Evolutionary conservation across 352 stramenopile species (phyloP).

Genomic region (Saprolegnia parasitica): DNA sequence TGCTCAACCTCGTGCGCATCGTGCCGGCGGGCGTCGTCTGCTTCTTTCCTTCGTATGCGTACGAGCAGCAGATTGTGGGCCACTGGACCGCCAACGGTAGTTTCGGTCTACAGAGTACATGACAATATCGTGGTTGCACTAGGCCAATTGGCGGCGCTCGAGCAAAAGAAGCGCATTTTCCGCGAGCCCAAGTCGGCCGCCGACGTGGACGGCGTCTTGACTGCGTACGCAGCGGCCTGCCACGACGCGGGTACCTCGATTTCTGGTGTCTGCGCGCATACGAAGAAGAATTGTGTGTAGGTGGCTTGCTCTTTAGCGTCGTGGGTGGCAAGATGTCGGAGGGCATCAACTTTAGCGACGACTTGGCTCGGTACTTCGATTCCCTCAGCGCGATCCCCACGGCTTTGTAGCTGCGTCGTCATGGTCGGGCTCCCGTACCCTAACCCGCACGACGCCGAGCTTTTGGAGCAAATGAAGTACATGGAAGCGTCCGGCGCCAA

Average conservation of each 20-base stretch:
- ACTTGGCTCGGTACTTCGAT: conserved; percentile 78
- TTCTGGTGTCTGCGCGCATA: not conserved
- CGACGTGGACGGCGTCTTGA: conserved; percentile 88
- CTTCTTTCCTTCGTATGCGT: conserved; percentile 97
- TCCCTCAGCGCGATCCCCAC: not conserved
- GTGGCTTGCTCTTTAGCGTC: conserved; percentile 93
- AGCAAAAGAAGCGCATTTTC: conserved; percentile 89
- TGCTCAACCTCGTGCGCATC: conserved; percentile 88
- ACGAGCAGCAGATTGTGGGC: conserved; percentile 86
- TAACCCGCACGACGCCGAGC: conserved; percentile 93
- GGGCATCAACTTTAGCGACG: conserved; percentile 99
- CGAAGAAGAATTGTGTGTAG: conserved; percentile 23
- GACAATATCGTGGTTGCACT: not conserved
- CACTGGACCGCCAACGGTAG: conserved; percentile 79
- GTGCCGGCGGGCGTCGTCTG: conserved; percentile 95
- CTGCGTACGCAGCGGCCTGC: conserved; percentile 75
- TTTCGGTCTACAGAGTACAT: not conserved
- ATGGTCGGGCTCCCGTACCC: conserved; percentile 98
- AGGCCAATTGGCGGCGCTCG: conserved; percentile 72
- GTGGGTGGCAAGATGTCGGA: conserved; percentile 99
- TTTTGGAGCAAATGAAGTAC: conserved; percentile 97
- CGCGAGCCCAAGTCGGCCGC: conserved; percentile 91
- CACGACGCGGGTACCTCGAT: conserved; percentile 14
- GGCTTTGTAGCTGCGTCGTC: conserved; percentile 80
- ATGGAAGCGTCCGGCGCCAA: conserved; percentile 64